These are phyloP conservation scores for Lachnellula hyalina DNA, from an alignment of 2,329 filamentous ascomycete species.

Conservation along the genomic window DNA sequence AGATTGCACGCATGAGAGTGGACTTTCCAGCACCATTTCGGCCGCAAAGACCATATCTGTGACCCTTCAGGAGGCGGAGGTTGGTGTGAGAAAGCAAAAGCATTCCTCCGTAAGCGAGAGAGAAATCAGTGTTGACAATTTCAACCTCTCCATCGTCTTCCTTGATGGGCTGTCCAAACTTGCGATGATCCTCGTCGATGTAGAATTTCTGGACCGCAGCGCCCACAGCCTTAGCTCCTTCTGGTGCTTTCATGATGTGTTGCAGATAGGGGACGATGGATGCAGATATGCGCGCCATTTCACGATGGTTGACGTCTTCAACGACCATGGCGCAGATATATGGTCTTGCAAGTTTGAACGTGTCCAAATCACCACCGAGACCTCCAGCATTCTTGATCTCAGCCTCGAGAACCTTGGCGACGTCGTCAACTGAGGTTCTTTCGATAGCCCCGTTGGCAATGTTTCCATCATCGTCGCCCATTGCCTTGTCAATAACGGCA, in stretches of 20 bases:
- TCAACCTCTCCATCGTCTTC: constrained; percentile 90
- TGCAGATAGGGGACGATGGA: constrained; percentile 72
- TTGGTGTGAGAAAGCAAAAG: constrained; percentile 94
- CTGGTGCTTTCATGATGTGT: constrained; percentile 58
- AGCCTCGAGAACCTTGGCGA: constrained; percentile 67
- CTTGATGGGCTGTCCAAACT: constrained; percentile 76
- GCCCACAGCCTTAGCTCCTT: constrained; percentile 58
- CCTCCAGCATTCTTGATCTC: constrained; percentile 68
- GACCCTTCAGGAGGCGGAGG: constrained; percentile 87
- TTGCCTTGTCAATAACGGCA: constrained; percentile 86
- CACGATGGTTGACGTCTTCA: constrained; percentile 80
- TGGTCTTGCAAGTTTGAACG: constrained; percentile 61
- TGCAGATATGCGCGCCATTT: constrained; percentile 64
- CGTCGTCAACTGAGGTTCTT: constrained; percentile 66
- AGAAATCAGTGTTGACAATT: constrained; percentile 97
- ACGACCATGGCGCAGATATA: constrained; percentile 83
- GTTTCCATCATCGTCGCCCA: constrained; percentile 65
- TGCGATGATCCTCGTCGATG: constrained; percentile 78
- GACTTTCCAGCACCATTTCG: constrained; percentile 98
- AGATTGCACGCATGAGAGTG: constrained; percentile 97
- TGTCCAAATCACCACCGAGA: constrained; percentile 53
- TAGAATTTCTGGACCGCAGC: constrained; percentile 73
- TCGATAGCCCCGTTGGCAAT: constrained; percentile 48
- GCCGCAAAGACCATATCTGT: constrained; percentile 94
- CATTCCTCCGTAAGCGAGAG: constrained; percentile 96